These are phyloP conservation scores for Trifolium fragiferum DNA, from an alignment of 306 rosid genomes.

Conservation along the genomic window DNA sequence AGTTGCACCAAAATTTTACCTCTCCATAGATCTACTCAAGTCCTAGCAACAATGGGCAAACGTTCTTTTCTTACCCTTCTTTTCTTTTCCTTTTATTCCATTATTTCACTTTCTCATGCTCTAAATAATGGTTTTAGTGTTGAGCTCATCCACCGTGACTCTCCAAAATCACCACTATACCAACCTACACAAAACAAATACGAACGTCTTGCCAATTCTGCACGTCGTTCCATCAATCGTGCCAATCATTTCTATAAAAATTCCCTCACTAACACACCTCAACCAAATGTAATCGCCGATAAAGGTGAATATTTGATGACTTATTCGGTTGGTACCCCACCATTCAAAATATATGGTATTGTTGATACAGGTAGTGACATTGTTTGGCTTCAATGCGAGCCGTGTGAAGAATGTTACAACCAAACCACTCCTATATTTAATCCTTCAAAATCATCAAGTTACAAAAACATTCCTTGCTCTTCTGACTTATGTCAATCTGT, in stretches of 20 bases:
- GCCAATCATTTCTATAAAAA: not conserved
- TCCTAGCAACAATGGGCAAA: not conserved
- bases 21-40: not conserved
- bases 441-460: conserved; percentile 48
- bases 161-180: conserved; percentile 55
- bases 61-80: not conserved
- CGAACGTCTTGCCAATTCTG: conserved; percentile 39
- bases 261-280: not conserved
- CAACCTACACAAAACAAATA: conserved; percentile 36
- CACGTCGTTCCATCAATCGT: conserved; percentile 46
- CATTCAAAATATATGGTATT: conserved; percentile 41
- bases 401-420: conserved; percentile 50
- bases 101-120: not conserved
- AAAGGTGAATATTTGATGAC: conserved; percentile 57
- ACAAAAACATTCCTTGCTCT: not conserved
- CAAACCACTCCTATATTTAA: conserved; percentile 52
- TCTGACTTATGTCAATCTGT: not conserved
- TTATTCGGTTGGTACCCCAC: conserved; percentile 56
- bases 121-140: conserved; percentile 36
- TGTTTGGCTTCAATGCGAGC: conserved; percentile 66
- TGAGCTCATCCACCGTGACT: conserved; percentile 62
- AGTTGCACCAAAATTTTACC: not conserved
- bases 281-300: not conserved
- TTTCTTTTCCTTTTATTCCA: not conserved
- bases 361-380: conserved; percentile 71